A percentile compares a stretch with the other conserved stretches of the same genome.
Evolutionary conservation across 2,329 filamentous ascomycete species (phyloP).

Genomic region (Dichotomopilus funicola): DNA sequence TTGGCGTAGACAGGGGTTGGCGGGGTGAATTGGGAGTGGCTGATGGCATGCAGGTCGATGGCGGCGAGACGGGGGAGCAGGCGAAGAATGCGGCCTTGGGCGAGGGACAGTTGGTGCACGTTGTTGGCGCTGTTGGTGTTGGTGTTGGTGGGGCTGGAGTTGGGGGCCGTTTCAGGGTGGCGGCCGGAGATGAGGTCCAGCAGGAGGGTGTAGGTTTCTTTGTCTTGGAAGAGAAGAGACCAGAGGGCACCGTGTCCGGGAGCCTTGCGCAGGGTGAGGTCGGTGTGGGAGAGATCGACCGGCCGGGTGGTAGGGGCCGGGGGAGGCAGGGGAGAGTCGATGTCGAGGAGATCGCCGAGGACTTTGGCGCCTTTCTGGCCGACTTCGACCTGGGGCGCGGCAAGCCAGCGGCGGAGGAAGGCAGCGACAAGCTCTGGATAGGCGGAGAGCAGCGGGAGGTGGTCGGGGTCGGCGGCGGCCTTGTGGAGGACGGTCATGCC

Average conservation of each 20-base stretch:
- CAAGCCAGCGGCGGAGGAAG: slow-evolving; percentile 48
- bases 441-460: slow-evolving; percentile 44
- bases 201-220: slow-evolving; percentile 40
- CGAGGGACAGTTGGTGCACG: slow-evolving; percentile 39
- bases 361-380: slow-evolving; percentile 47
- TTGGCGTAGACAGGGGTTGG: slow-evolving; percentile 2
- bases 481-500: slow-evolving; percentile 52
- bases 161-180: slow-evolving; percentile 25
- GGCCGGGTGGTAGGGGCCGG: slow-evolving; percentile 20
- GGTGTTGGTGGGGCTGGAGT: too few species aligned
- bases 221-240: slow-evolving; percentile 44
- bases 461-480: slow-evolving; percentile 41
- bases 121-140: slow-evolving; percentile 2
- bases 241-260: slow-evolving; percentile 49
- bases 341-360: slow-evolving; percentile 48
- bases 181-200: slow-evolving; percentile 32
- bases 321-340: slow-evolving; percentile 42
- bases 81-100: slow-evolving; percentile 48
- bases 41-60: slow-evolving; percentile 39
- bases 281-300: slow-evolving; percentile 15
- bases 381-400: slow-evolving; percentile 46
- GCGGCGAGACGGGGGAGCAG: slow-evolving; percentile 44
- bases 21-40: slow-evolving; percentile 30
- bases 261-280: slow-evolving; percentile 33
- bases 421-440: slow-evolving; percentile 43